These are phyloP conservation scores for Whalleya microplaca DNA, from an alignment of 2,329 filamentous ascomycete genomes.

Conservation along the genomic window DNA sequence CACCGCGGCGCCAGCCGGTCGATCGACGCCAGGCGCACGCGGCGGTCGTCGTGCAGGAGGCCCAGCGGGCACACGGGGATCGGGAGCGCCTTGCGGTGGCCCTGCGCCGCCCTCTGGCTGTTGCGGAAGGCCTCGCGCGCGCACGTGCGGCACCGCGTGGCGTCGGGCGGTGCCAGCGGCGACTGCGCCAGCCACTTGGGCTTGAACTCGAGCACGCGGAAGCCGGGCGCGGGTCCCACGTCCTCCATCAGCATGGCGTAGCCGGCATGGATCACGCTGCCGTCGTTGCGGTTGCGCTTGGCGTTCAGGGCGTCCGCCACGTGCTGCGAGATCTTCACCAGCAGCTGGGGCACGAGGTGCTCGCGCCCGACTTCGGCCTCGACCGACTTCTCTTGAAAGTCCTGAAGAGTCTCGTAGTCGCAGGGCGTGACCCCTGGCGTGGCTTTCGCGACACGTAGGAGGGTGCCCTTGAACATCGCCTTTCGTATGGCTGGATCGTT, in stretches of 20 bases:
- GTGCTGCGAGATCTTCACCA: slow-evolving; percentile 29
- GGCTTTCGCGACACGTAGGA: slow-evolving; percentile 66
- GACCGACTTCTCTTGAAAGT: slow-evolving; percentile 60
- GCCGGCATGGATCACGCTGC: slow-evolving; percentile 58
- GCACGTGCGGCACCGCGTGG: slow-evolving; percentile 75
- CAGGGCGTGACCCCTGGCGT: slow-evolving; percentile 49
- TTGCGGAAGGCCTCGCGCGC: slow-evolving; percentile 56
- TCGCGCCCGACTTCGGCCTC: slow-evolving; percentile 44
- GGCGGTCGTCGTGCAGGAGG: slow-evolving; percentile 56
- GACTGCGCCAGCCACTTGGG: slow-evolving; percentile 84
- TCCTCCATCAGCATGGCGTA: slow-evolving; percentile 75
- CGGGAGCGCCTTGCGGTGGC: slow-evolving; percentile 17
- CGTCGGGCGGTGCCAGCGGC: slow-evolving; percentile 65
- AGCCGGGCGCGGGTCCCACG: slow-evolving; percentile 57
- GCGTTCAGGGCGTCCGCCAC: slow-evolving; percentile 61
- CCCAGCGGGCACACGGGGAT: slow-evolving; percentile 66
- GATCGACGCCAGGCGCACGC: slow-evolving; percentile 48
- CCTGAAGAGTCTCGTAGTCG: slow-evolving; percentile 46
- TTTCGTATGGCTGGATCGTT: slow-evolving; percentile 37
- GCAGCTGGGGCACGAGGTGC: slow-evolving; percentile 38
- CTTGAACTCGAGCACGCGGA: slow-evolving; percentile 71
- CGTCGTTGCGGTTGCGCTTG: slow-evolving; percentile 51
- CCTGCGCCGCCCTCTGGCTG: slow-evolving; percentile 46
- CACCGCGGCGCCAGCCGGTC: slow-evolving; percentile 43
- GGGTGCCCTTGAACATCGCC: slow-evolving; percentile 44